These are phyloP conservation scores for Bassia scoparia DNA, from an alignment of 148 eudicot genomes.

Conservation along the genomic window DNA sequence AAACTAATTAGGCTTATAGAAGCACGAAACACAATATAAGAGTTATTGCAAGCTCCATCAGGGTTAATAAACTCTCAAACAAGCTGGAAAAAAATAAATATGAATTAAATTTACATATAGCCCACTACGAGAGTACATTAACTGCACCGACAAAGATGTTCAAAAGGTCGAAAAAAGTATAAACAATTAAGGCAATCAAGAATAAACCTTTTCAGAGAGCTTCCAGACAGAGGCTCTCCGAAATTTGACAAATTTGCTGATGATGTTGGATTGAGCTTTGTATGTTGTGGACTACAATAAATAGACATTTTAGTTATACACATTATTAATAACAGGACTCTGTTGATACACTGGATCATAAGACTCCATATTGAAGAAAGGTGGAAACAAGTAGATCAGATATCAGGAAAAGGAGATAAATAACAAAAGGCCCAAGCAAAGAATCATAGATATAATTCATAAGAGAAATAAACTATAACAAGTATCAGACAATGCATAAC, in stretches of 20 bases:
- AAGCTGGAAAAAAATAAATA: neutral
- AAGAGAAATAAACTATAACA: too few species aligned
- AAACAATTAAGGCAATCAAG: constrained; percentile 3
- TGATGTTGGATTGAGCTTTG: constrained; percentile 70
- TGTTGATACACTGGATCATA: too few species aligned
- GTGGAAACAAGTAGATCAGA: neutral
- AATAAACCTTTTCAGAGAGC: constrained; percentile 73
- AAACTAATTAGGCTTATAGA: too few species aligned
- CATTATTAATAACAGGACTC: neutral
- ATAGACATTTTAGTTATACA: constrained; percentile 21
- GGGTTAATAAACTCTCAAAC: too few species aligned
- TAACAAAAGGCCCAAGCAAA: neutral
- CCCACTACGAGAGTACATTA: neutral
- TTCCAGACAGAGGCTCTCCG: constrained; percentile 79
- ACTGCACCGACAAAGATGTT: too few species aligned
- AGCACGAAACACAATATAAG: too few species aligned
- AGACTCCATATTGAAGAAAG: neutral
- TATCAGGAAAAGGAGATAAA: neutral
- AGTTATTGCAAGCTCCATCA: too few species aligned
- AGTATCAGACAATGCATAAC: neutral
- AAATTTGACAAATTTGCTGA: constrained; percentile 71
- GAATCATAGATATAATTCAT: neutral
- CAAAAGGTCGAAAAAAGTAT: neutral
- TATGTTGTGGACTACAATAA: constrained; percentile 58
- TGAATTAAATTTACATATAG: neutral